Evolutionary conservation across 768 basidiomycete species (phyloP).

Genomic region (Psilocybe azurescens): DNA sequence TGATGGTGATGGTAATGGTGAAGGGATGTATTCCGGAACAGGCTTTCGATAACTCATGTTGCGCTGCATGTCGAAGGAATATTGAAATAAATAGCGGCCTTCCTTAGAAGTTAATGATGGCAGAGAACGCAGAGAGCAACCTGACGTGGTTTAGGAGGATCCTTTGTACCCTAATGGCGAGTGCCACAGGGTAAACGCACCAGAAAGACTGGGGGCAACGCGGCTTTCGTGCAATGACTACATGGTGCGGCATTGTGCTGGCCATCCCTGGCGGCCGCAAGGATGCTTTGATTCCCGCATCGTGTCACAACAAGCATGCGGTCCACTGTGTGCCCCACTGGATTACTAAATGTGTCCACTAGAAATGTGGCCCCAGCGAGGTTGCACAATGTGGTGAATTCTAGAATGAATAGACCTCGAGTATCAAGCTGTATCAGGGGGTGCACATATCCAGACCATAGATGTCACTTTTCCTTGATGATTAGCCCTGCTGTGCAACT

Average conservation of each 20-base stretch:
- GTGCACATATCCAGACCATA: too few relatives aligned
- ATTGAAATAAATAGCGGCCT: conserved; percentile 4
- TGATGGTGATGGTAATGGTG: conserved; percentile 59
- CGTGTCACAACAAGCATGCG: background rate
- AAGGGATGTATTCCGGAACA: conserved; percentile 69
- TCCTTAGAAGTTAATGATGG: background rate
- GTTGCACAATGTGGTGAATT: too few relatives aligned
- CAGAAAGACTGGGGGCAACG: background rate
- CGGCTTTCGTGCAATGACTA: background rate
- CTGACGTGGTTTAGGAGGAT: background rate
- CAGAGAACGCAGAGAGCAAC: background rate
- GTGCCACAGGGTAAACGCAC: background rate
- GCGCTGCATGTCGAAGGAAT: conserved; percentile 34
- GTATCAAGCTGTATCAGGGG: too few relatives aligned
- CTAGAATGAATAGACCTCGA: too few relatives aligned
- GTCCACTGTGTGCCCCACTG: background rate
- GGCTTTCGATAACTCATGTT: conserved; percentile 75
- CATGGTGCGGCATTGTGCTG: background rate
- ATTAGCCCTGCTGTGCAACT: too few relatives aligned
- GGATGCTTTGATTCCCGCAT: background rate
- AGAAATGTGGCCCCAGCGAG: too few relatives aligned
- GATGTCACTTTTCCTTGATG: too few relatives aligned
- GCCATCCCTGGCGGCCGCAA: background rate
- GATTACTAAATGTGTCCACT: background rate
- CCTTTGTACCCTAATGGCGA: conserved; percentile 3